Evolutionary conservation across 768 basidiomycete genomes (phyloP).

Genomic region (Roridomyces roridus): DNA sequence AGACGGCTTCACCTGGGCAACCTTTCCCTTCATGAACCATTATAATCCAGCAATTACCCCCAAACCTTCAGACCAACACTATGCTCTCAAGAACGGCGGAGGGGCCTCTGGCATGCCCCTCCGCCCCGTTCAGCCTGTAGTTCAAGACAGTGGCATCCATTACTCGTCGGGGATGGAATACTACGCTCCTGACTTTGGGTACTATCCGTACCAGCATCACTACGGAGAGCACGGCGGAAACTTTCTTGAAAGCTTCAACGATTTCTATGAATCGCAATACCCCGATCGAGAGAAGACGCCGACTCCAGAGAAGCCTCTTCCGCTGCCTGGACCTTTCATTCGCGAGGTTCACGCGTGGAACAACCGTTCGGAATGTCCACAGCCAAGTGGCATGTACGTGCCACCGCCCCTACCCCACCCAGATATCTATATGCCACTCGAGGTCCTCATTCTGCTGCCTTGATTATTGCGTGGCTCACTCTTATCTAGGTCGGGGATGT

Average conservation of each 20-base stretch:
- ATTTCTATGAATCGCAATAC: not conserved
- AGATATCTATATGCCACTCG: not conserved
- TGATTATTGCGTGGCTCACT: not conserved
- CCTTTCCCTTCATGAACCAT: too few species aligned
- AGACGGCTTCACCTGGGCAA: too few species aligned
- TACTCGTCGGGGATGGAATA: too few species aligned
- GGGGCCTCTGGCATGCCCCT: too few species aligned
- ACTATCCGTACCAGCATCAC: not conserved
- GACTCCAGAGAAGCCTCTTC: not conserved
- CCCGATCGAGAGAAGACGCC: conserved; percentile 7
- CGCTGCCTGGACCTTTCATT: not conserved
- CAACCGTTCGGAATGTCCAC: not conserved
- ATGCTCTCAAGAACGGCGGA: not conserved
- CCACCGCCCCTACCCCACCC: not conserved
- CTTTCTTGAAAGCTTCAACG: not conserved
- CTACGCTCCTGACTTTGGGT: not conserved
- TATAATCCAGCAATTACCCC: not conserved
- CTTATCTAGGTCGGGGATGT: conserved; percentile 10
- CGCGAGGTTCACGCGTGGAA: not conserved
- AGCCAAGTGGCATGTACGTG: not conserved
- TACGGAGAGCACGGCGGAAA: not conserved
- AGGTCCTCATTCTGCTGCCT: not conserved
- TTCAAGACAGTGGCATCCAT: too few species aligned
- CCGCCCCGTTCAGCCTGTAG: too few species aligned
- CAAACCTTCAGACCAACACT: not conserved